Conservation (phyloP, 1,284 basidiomycete species). For the Phellopilus nigrolimitatus region DNA sequence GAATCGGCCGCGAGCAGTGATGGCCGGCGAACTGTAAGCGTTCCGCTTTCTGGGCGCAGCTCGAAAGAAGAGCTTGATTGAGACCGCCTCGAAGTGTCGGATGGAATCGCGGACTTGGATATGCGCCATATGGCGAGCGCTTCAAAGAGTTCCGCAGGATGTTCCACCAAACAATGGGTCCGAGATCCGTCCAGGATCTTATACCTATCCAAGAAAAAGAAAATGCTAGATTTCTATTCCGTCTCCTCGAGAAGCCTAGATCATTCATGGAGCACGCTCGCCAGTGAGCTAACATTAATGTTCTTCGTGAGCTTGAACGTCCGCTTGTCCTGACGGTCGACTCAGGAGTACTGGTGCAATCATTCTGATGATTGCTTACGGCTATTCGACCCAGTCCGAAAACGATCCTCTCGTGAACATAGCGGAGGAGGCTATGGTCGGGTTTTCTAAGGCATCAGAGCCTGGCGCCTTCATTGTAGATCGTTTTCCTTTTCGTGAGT, state of each 20-base stretch:
- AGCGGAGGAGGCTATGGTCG: conserved; percentile 39
- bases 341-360: conserved; percentile 34
- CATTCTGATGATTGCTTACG: conserved; percentile 36
- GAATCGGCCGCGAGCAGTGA: conserved; percentile 35
- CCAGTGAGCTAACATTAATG: conserved; percentile 26
- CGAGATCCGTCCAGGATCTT: conserved; percentile 30
- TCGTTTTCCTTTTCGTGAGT: conserved; percentile 30
- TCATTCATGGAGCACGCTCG: conserved; percentile 31
- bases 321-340: not conserved
- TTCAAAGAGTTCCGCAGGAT: conserved; percentile 38
- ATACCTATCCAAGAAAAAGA: conserved; percentile 30
- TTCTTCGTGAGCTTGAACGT: not conserved
- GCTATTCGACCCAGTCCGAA: conserved; percentile 31
- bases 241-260: conserved; percentile 30
- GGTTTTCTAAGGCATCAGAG: conserved; percentile 35
- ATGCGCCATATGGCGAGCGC: conserved; percentile 30
- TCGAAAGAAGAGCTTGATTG: not conserved
- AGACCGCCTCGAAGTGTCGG: conserved; percentile 31
- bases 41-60: not conserved
- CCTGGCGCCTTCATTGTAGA: conserved; percentile 38
- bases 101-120: conserved; percentile 39
- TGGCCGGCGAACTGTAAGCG: conserved; percentile 41
- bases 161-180: conserved; percentile 38
- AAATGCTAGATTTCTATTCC: conserved; percentile 29
- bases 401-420: conserved; percentile 36